Conservation (phyloP, 192 early-diverging fungal genomes). For the Obelidium mucronatum region DNA sequence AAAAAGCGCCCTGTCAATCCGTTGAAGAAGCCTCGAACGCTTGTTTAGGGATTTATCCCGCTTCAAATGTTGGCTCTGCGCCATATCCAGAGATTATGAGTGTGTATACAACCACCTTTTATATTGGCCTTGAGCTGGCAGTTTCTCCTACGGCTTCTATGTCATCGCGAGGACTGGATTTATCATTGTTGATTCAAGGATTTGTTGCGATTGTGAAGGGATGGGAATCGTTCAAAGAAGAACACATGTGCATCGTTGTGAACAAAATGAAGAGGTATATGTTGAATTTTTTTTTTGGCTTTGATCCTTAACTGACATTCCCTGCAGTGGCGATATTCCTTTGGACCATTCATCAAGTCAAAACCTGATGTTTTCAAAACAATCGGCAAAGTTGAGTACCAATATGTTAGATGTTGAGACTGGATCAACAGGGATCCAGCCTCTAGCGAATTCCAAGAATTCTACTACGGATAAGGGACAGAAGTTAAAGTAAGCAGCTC, state of each 20-base stretch:
- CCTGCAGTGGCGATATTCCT: background rate
- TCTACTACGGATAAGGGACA: no score
- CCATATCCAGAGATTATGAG: conserved; percentile 38
- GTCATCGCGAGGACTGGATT: conserved; percentile 63
- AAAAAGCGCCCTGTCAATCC: conserved; percentile 63
- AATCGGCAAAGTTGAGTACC: no score
- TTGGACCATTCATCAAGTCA: no score
- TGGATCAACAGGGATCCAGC: no score
- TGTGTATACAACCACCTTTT: conserved; percentile 83
- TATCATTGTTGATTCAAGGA: conserved; percentile 80
- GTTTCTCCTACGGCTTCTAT: conserved; percentile 60
- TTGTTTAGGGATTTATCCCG: background rate
- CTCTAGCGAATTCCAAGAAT: no score
- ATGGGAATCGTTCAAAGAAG: conserved; percentile 76
- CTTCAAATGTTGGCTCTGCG: conserved; percentile 64
- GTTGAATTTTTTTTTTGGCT: background rate
- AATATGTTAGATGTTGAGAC: no score
- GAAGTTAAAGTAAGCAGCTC: no score
- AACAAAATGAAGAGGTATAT: conserved; percentile 51
- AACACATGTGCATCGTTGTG: conserved; percentile 71
- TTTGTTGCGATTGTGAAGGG: conserved; percentile 81
- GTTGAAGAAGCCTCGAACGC: conserved; percentile 71
- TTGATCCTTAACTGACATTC: background rate
- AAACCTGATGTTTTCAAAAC: no score
- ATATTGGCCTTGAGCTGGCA: conserved; percentile 82